A percentile compares a stretch with the other conserved stretches of the same genome.
These are phyloP conservation scores for Melanogaster broomeanus DNA, from an alignment of 768 basidiomycete species.

Conservation along the genomic window DNA sequence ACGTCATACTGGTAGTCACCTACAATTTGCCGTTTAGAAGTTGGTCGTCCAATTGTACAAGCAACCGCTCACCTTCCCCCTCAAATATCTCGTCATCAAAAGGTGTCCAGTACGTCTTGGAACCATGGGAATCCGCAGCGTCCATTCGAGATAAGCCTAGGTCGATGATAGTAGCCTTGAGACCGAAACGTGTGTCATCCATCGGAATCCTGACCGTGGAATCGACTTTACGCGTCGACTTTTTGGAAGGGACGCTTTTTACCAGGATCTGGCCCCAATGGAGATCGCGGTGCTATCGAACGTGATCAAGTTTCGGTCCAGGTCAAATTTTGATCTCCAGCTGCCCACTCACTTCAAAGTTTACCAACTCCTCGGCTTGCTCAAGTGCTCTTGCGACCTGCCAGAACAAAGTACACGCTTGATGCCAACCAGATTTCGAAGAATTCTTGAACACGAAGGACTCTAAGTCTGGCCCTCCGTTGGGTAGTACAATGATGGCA, in stretches of 20 bases:
- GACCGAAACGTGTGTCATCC: slow-evolving; percentile 68
- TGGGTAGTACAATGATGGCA: slow-evolving; percentile 85
- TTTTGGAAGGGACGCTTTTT: slow-evolving; percentile 47
- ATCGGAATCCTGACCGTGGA: slow-evolving; percentile 45
- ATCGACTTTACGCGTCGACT: slow-evolving; percentile 31
- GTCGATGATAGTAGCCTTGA: slow-evolving; percentile 88
- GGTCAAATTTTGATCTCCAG: neutral
- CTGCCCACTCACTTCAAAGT: slow-evolving; percentile 75
- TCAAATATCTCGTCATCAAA: slow-evolving; percentile 91
- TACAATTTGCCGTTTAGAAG: slow-evolving; percentile 31
- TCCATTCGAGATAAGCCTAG: slow-evolving; percentile 90
- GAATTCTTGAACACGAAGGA: slow-evolving; percentile 67
- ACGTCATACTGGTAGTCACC: slow-evolving; percentile 95
- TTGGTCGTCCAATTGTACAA: neutral
- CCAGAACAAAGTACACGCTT: slow-evolving; percentile 90
- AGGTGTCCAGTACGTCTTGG: slow-evolving; percentile 67
- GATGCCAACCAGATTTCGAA: slow-evolving; percentile 71
- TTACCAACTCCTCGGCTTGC: slow-evolving; percentile 74
- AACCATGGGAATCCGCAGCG: slow-evolving; percentile 47
- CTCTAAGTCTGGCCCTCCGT: slow-evolving; percentile 92
- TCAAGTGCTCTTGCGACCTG: slow-evolving; percentile 80
- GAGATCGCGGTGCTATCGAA: slow-evolving; percentile 89
- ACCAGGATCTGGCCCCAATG: slow-evolving; percentile 97
- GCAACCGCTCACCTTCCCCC: slow-evolving; percentile 70
- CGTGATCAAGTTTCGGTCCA: slow-evolving; percentile 1